phyloP scores from a whole-genome alignment of 257 asterid species.

The Petunia secreta region DNA sequence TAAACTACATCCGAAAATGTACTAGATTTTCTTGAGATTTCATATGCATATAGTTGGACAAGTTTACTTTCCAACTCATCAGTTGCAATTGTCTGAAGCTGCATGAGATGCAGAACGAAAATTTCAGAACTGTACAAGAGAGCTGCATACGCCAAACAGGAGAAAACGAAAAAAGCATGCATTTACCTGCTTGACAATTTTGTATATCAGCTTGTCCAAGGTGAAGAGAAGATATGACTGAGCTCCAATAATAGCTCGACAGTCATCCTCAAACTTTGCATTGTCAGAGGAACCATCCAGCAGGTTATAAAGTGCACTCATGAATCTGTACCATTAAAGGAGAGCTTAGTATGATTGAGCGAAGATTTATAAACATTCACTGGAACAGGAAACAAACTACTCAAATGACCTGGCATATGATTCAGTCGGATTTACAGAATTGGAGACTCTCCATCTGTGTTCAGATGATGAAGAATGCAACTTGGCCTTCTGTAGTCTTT shows the following conservation, averaged over 20 bases:
- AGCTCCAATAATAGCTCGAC: slow-evolving; percentile 89
- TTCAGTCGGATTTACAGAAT: slow-evolving; percentile 52
- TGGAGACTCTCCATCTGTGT: slow-evolving; percentile 68
- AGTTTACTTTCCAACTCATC: slow-evolving; percentile 78
- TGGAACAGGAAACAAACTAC: slow-evolving; percentile 18
- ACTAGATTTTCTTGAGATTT: slow-evolving; percentile 64
- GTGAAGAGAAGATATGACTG: slow-evolving; percentile 87
- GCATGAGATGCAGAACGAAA: slow-evolving; percentile 13
- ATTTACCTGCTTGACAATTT: slow-evolving; percentile 82
- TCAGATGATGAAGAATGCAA: slow-evolving; percentile 70
- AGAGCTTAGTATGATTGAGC: slow-evolving; percentile 28
- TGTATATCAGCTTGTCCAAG: slow-evolving; percentile 88
- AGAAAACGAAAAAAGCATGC: slow-evolving; percentile 19
- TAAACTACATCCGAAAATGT: slow-evolving; percentile 64
- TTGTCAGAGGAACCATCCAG: slow-evolving; percentile 85
- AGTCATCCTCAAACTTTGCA: slow-evolving; percentile 92
- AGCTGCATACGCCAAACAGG: slow-evolving; percentile 9
- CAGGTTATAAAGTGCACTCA: slow-evolving; percentile 71
- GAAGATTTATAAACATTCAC: slow-evolving; percentile 26
- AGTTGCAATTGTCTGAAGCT: slow-evolving; percentile 50
- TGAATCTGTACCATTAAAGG: slow-evolving; percentile 60
- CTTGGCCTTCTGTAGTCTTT: slow-evolving; percentile 81
- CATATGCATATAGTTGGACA: slow-evolving; percentile 78
- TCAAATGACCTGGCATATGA: slow-evolving; percentile 69
- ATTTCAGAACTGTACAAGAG: slow-evolving; percentile 6